Percentiles rank a stretch among this genome's conserved stretches.
phyloP scores from a whole-genome alignment of 768 basidiomycete species.

The Naganishia onofrii region DNA sequence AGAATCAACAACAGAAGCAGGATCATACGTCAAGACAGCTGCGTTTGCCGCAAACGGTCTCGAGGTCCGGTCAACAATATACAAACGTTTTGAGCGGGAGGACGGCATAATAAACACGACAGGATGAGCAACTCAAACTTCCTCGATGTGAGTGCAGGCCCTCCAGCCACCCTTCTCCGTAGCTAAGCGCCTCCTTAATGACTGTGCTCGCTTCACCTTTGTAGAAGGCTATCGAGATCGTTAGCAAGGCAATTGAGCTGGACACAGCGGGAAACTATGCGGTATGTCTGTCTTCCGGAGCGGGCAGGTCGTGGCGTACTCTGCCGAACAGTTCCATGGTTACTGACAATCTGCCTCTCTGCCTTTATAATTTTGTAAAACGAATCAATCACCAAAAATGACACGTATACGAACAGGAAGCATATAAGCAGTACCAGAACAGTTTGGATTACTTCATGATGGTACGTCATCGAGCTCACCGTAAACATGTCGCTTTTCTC shows the following conservation, averaged over 20 bases:
- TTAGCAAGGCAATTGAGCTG: constrained; percentile 87
- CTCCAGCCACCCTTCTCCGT: not conserved
- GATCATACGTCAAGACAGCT: no score
- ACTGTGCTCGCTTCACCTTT: not conserved
- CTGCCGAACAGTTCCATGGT: not conserved
- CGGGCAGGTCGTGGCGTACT: constrained; percentile 4
- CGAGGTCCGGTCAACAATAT: not conserved
- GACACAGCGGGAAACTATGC: constrained; percentile 89
- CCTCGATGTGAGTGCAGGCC: constrained; percentile 46
- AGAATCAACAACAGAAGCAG: no score
- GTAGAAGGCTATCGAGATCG: constrained; percentile 81
- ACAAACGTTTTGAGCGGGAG: not conserved
- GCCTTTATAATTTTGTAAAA: not conserved
- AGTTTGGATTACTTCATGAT: constrained; percentile 98
- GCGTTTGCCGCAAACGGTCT: no score
- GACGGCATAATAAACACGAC: not conserved
- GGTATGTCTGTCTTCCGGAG: constrained; percentile 35
- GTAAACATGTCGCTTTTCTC: constrained; percentile 14
- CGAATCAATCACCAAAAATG: not conserved
- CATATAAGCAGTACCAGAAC: constrained; percentile 92
- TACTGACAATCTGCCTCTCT: not conserved
- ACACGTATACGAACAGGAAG: constrained; percentile 57
- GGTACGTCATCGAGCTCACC: constrained; percentile 54
- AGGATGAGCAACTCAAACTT: constrained; percentile 47
- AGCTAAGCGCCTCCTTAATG: constrained; percentile 31